These are phyloP conservation scores for Komagataella kurtzmanii DNA, from an alignment of 805 yeast genomes.

Conservation along the genomic window DNA sequence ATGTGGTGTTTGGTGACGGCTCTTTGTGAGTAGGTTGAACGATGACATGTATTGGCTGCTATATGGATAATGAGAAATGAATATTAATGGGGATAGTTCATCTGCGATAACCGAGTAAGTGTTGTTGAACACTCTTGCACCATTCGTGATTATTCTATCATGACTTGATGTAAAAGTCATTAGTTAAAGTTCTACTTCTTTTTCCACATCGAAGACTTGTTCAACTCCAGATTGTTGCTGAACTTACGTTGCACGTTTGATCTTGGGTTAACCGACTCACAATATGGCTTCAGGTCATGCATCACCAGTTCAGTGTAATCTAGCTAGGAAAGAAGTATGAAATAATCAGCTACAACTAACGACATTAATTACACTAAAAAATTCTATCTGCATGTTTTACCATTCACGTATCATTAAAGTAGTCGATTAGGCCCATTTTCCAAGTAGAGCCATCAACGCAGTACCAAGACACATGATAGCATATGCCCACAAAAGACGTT, in stretches of 20 bases:
- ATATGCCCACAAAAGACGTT: constrained; percentile 26
- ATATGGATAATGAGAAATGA: neutral
- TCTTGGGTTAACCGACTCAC: too few species aligned
- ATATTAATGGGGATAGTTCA: neutral
- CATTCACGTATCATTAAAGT: neutral
- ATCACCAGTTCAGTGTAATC: too few species aligned
- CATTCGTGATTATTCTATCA: neutral
- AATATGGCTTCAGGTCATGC: too few species aligned
- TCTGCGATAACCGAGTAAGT: neutral
- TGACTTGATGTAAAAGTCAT: too few species aligned
- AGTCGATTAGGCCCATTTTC: constrained; percentile 51
- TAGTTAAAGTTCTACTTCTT: too few species aligned
- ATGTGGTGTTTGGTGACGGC: constrained; percentile 47
- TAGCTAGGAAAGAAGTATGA: too few species aligned
- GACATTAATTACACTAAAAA: too few species aligned
- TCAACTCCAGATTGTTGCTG: too few species aligned
- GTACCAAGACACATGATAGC: constrained; percentile 38
- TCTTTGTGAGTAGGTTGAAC: constrained; percentile 6
- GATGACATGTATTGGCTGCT: neutral
- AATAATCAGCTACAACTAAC: too few species aligned
- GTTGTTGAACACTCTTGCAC: neutral
- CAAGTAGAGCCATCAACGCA: constrained; percentile 61
- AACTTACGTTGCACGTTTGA: too few species aligned
- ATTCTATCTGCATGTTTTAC: too few species aligned
- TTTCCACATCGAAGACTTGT: too few species aligned